Base-by-base conservation (phyloP, 2,329 filamentous ascomycete genomes). In the Colletotrichum tamarilloi region DNA sequence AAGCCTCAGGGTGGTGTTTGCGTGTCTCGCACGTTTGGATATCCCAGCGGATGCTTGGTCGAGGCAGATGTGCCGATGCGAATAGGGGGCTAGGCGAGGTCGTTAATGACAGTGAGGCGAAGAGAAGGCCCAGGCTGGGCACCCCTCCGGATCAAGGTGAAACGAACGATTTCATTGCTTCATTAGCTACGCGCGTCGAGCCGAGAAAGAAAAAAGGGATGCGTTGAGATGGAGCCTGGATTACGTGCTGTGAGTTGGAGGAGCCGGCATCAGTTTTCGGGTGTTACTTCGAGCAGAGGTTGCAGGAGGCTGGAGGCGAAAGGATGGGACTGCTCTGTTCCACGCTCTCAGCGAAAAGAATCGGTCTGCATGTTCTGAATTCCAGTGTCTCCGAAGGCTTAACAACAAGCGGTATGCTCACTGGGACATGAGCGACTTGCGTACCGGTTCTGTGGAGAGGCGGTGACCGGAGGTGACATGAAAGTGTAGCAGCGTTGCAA, bases 101-200 rank as follows among this genome's bases (percentile, higher is more conserved):
- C 30, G 58, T 38, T n/a, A 68, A 42, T 42, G 7, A 22, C 42
- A 56, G 56, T 65, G 70, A 73, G 67, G 70, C 60, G 67, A 65
- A 52, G 60, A 59, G 53, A 38, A 56, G 42, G 53, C 66, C 42
- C 30, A 69, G 70, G 42, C 46, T 65, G 55, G 67, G 42, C 67
- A 42, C 26, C 42, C 66, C 66, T 42, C 69, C 66, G 16, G 46
- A 56, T 65, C 70, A 56, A 57, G 60, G 60, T 64, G 70, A 70
- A 70, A 73, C 70, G 70, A 60, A 35, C 49, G 49, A 70, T 53
- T 55, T 70, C 65, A 57, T 65, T 70, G 60, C 67, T 70, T 70
- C 67, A 62, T 70, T 65, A 49, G 67, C 67, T 28, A 73, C 14
- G 59, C 57, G 67, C 55, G 56, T 49, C 55, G 70, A 64, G 38